Percentiles rank a stretch among this genome's conserved stretches.
These are phyloP conservation scores for Oehlia diaphana DNA, from an alignment of 192 early-diverging fungal species.

Conservation along the genomic window DNA sequence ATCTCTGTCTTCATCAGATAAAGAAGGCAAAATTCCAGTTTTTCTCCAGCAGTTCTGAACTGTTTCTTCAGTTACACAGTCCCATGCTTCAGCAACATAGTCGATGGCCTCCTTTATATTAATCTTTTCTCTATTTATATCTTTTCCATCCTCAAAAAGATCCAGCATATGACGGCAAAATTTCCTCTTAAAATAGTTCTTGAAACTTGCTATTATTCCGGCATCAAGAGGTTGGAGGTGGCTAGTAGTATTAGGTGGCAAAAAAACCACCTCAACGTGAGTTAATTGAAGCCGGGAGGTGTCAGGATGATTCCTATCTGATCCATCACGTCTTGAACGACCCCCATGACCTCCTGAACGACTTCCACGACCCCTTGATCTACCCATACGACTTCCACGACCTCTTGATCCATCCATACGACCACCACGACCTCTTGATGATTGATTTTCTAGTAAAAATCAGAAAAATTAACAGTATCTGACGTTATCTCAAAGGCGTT, in stretches of 20 bases:
- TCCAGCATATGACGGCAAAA: background rate
- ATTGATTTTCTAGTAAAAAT: no score
- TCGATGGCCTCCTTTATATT: background rate
- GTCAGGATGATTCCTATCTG: background rate
- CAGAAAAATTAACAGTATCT: background rate
- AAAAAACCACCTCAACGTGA: background rate
- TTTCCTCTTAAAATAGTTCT: background rate
- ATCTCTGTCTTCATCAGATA: background rate
- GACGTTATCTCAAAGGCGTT: background rate
- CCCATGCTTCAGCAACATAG: slow-evolving; percentile 1
- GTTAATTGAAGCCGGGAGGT: background rate
- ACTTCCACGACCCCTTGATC: no score
- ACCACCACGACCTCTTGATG: background rate
- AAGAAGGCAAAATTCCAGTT: background rate
- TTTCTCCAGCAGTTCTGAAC: background rate
- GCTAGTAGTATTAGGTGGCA: background rate
- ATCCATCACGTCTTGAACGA: background rate
- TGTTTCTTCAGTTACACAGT: background rate
- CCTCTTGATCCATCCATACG: no score
- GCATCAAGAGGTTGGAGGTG: background rate
- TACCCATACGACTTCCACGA: no score
- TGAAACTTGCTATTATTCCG: background rate
- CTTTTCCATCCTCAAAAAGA: background rate
- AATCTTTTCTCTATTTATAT: background rate
- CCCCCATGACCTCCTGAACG: background rate